These are phyloP conservation scores for Nigrospora oryzae DNA, from an alignment of 2,329 filamentous ascomycete species.

Conservation along the genomic window DNA sequence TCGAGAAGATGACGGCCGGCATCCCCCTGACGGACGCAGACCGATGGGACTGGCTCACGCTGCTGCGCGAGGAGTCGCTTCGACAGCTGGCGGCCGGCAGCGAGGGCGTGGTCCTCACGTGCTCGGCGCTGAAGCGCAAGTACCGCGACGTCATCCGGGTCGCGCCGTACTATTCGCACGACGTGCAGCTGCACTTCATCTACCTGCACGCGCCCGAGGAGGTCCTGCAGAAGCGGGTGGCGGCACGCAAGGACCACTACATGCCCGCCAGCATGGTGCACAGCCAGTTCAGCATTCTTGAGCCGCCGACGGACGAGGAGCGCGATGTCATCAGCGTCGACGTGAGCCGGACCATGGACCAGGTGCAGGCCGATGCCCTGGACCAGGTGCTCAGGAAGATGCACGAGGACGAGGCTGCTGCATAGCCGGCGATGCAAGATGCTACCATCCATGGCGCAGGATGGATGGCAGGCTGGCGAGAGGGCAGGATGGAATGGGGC, in stretches of 20 bases:
- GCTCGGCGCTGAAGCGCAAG: constrained; percentile 92
- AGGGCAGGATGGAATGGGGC: too few relatives aligned
- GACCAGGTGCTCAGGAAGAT: constrained; percentile 47
- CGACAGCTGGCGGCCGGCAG: constrained; percentile 46
- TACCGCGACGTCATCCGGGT: constrained; percentile 89
- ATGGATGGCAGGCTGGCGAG: too few relatives aligned
- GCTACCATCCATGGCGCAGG: too few relatives aligned
- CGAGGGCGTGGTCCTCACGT: constrained; percentile 83
- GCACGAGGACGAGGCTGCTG: constrained; percentile 21
- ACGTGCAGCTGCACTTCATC: constrained; percentile 81
- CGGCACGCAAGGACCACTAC: constrained; percentile 72
- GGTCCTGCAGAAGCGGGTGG: constrained; percentile 67
- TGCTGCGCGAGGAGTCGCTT: constrained; percentile 61
- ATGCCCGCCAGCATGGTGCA: constrained; percentile 96
- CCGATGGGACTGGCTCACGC: constrained; percentile 94
- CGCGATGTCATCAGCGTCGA: constrained; percentile 65
- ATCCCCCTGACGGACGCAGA: constrained; percentile 85
- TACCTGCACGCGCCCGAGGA: constrained; percentile 76
- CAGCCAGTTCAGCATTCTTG: constrained; percentile 83
- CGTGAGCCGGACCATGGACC: constrained; percentile 48
- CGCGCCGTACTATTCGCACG: constrained; percentile 65
- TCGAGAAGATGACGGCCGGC: constrained; percentile 83
- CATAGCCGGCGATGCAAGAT: too few relatives aligned
- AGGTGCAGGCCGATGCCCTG: constrained; percentile 54
- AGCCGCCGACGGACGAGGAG: constrained; percentile 66